Evolutionary conservation across 2,329 filamentous ascomycete genomes (phyloP).

Genomic region (Stylonectria norvegica): DNA sequence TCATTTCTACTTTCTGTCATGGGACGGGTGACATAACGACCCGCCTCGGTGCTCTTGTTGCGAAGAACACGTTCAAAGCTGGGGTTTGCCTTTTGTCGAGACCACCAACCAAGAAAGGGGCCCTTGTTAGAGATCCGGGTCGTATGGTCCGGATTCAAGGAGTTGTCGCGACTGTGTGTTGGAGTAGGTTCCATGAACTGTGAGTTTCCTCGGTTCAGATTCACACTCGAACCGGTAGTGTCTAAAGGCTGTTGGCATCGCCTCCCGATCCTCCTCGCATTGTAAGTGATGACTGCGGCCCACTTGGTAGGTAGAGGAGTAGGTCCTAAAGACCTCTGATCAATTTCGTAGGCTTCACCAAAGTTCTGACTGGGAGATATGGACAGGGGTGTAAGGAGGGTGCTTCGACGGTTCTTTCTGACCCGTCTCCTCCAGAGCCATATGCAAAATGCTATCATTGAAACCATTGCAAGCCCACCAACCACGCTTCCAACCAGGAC

Average conservation of each 20-base stretch:
- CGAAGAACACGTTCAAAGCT: slow-evolving; percentile 37
- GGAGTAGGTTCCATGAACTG: slow-evolving; percentile 42
- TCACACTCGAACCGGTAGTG: slow-evolving; percentile 40
- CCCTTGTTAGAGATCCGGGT: slow-evolving; percentile 9
- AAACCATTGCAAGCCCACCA: slow-evolving; percentile 42
- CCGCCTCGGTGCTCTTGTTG: slow-evolving; percentile 18
- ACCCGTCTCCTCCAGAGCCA: slow-evolving; percentile 48
- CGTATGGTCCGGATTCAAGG: slow-evolving; percentile 17
- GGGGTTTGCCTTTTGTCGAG: slow-evolving; percentile 38
- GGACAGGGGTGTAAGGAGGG: slow-evolving; percentile 48
- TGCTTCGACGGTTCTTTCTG: slow-evolving; percentile 43
- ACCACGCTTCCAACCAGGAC: slow-evolving; percentile 51
- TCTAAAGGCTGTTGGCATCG: slow-evolving; percentile 16
- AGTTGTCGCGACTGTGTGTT: slow-evolving; percentile 39
- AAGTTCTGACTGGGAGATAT: slow-evolving; percentile 24
- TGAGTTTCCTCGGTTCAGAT: slow-evolving; percentile 52
- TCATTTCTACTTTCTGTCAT: neutral
- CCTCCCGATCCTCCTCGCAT: slow-evolving; percentile 27
- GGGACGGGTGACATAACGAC: slow-evolving; percentile 3
- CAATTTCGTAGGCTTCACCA: slow-evolving; percentile 29
- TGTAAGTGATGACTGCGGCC: slow-evolving; percentile 28
- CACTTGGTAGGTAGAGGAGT: slow-evolving; percentile 39
- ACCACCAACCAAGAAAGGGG: slow-evolving; percentile 41
- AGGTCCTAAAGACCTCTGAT: slow-evolving; percentile 47
- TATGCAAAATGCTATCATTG: slow-evolving; percentile 45